A percentile compares a stretch with the other conserved stretches of the same genome.
phyloP scores from a whole-genome alignment of 441 rosid genomes.

The Eutrema salsugineum region DNA sequence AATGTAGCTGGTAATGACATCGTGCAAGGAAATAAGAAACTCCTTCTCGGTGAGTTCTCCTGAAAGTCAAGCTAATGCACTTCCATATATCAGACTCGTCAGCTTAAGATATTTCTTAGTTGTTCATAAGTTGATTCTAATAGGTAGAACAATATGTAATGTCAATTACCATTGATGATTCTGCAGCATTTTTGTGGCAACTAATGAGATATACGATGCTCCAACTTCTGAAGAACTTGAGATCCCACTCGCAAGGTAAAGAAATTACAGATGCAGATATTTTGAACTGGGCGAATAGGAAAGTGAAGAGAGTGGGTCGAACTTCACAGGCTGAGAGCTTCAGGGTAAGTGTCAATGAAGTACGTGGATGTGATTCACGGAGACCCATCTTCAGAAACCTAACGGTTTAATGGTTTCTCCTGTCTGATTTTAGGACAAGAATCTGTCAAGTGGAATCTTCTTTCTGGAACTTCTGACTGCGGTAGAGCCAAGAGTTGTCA shows the following conservation, averaged over 20 bases:
- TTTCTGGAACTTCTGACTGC: constrained; percentile 87
- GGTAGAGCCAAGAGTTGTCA: constrained; percentile 93
- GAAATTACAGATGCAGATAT: constrained; percentile 88
- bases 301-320: constrained; percentile 72
- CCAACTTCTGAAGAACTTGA: constrained; percentile 84
- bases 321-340: constrained; percentile 80
- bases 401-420: constrained; percentile 10
- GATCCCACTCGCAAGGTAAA: constrained; percentile 84
- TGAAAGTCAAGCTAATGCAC: neutral
- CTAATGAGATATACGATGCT: constrained; percentile 95
- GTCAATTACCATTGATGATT: neutral
- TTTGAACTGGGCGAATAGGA: constrained; percentile 79
- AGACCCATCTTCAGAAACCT: constrained; percentile 9
- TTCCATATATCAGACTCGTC: neutral
- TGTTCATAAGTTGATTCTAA: neutral
- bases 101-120: neutral
- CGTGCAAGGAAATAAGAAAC: constrained; percentile 96
- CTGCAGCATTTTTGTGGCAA: constrained; percentile 88
- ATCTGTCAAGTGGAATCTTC: constrained; percentile 75
- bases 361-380: neutral
- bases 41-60: constrained; percentile 59
- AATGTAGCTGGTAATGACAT: constrained; percentile 97
- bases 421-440: constrained; percentile 61
- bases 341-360: constrained; percentile 50
- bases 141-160: neutral